These are phyloP conservation scores for Eutypa lata DNA, from an alignment of 2,329 filamentous ascomycete genomes.

Conservation along the genomic window DNA sequence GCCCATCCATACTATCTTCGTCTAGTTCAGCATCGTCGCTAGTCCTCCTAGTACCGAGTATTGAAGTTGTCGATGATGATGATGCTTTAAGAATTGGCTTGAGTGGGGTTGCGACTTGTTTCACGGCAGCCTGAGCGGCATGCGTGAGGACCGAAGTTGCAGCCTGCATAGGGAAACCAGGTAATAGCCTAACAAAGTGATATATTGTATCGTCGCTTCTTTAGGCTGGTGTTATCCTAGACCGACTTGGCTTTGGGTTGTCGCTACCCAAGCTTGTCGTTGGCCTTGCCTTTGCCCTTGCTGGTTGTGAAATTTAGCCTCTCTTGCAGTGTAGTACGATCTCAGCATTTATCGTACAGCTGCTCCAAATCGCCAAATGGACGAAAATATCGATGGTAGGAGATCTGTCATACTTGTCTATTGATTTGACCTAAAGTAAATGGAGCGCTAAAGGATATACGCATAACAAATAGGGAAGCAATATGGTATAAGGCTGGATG, in stretches of 20 bases:
- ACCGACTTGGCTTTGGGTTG: too few species aligned
- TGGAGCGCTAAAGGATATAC: too few species aligned
- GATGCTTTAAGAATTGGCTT: conserved; percentile 52
- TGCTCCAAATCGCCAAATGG: neutral
- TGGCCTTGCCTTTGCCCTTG: neutral
- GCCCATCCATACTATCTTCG: conserved; percentile 30
- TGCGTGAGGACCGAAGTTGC: conserved; percentile 22
- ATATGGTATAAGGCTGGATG: too few species aligned
- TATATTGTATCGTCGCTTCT: neutral
- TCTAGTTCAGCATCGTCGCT: conserved; percentile 41
- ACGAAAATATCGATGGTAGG: neutral
- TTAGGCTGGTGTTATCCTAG: too few species aligned
- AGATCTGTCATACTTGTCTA: neutral
- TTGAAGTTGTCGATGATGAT: conserved; percentile 37
- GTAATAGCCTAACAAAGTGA: too few species aligned
- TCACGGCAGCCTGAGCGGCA: conserved; percentile 23
- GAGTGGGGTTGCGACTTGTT: conserved; percentile 37
- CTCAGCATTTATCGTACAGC: neutral
- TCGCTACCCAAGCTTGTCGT: neutral
- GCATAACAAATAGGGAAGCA: too few species aligned
- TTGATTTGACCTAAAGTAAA: too few species aligned
- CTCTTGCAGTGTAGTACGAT: neutral
- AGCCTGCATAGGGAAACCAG: conserved; percentile 14
- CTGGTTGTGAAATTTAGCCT: neutral
- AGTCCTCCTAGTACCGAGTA: conserved; percentile 41